Percentiles rank a stretch among this genome's conserved stretches.
Evolutionary conservation across 495 filamentous ascomycete species (phyloP).

Genomic region (Lophiotrema nucula): DNA sequence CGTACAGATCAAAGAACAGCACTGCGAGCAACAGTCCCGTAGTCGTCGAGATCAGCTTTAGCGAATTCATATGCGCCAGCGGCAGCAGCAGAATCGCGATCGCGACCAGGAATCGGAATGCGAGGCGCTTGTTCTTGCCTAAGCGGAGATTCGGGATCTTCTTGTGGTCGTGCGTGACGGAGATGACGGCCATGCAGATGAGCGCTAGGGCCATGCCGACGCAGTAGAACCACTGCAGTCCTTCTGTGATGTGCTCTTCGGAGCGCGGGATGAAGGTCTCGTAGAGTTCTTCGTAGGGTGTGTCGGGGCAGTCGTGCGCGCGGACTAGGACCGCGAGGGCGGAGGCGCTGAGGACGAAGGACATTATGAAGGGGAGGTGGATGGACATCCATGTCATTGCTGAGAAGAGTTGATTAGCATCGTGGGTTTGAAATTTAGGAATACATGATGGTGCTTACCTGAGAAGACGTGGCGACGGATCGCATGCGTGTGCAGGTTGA

Average conservation of each 20-base stretch:
- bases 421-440: no score
- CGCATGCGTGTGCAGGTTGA: constrained; percentile 55
- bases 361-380: constrained; percentile 59
- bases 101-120: constrained; percentile 49
- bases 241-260: constrained; percentile 44
- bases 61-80: constrained; percentile 47
- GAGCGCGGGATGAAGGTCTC: constrained; percentile 47
- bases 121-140: constrained; percentile 48
- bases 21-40: constrained; percentile 50
- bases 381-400: constrained; percentile 45
- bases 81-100: constrained; percentile 52
- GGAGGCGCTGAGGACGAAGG: constrained; percentile 53
- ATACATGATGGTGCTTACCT: constrained; percentile 35
- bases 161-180: constrained; percentile 47
- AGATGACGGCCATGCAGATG: constrained; percentile 51
- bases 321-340: constrained; percentile 55
- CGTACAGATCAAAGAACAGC: constrained; percentile 52
- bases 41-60: constrained; percentile 51
- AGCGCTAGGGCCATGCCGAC: constrained; percentile 53
- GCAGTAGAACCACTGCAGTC: constrained; percentile 61
- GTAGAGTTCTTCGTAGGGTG: constrained; percentile 46
- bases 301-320: constrained; percentile 49
- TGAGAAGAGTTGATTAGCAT: constrained; percentile 10
- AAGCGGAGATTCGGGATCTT: constrained; percentile 45
- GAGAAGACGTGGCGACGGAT: constrained; percentile 50